Conservation (phyloP, 805 yeast genomes). For the Candida xiaguanensis region DNA sequence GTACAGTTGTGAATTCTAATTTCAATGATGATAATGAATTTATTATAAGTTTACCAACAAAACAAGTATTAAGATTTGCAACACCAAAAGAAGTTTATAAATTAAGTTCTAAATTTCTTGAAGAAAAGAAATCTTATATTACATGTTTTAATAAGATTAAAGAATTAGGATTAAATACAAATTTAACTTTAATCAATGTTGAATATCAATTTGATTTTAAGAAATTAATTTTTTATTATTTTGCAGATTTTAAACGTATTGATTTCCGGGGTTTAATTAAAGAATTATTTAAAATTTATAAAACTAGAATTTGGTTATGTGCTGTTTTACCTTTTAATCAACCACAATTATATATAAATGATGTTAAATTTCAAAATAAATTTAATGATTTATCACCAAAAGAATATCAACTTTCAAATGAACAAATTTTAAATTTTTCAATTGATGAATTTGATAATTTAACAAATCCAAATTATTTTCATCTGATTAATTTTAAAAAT, state of each 20-base stretch:
- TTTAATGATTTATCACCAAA: constrained; percentile 20
- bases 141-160: constrained; percentile 51
- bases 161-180: constrained; percentile 45
- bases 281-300: constrained; percentile 43
- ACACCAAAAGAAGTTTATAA: constrained; percentile 66
- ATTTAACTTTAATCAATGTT: constrained; percentile 41
- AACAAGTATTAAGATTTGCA: constrained; percentile 73
- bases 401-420: constrained; percentile 38
- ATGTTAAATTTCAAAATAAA: neutral
- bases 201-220: constrained; percentile 45
- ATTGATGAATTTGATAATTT: constrained; percentile 42
- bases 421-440: constrained; percentile 39
- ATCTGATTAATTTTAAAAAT: constrained; percentile 46
- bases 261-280: constrained; percentile 43
- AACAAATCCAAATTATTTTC: constrained; percentile 47
- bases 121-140: constrained; percentile 67
- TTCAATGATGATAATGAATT: constrained; percentile 56
- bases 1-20: constrained; percentile 33
- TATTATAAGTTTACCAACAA: constrained; percentile 66
- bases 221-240: constrained; percentile 43
- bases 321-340: constrained; percentile 41
- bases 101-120: constrained; percentile 59
- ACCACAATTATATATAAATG: constrained; percentile 26
- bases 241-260: constrained; percentile 43
- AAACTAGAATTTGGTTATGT: constrained; percentile 47